These are phyloP conservation scores for Boletus semigastroideus DNA, from an alignment of 1,284 basidiomycete species.

Conservation along the genomic window DNA sequence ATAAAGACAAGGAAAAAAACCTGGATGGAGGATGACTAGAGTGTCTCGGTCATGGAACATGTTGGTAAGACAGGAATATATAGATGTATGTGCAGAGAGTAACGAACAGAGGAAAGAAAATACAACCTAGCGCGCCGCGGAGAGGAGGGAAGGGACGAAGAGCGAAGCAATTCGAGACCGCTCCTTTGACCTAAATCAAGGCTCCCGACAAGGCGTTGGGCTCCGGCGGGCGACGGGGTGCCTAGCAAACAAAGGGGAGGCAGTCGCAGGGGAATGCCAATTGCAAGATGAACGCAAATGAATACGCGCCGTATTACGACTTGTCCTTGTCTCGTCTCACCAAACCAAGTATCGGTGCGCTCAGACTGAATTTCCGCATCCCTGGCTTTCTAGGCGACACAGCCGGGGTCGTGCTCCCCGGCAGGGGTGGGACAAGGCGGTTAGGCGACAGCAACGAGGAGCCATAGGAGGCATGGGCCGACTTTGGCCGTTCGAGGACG, in stretches of 20 bases:
- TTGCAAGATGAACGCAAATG: neutral
- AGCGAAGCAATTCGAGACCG: too few species aligned
- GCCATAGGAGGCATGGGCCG: conserved; percentile 26
- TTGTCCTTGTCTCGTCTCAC: conserved; percentile 47
- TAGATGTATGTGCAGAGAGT: conserved; percentile 5
- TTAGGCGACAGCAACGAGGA: conserved; percentile 12
- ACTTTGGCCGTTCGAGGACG: conserved; percentile 24
- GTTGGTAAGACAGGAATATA: too few species aligned
- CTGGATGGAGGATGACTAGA: too few species aligned
- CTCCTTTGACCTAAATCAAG: neutral
- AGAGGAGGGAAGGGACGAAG: too few species aligned
- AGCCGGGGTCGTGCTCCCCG: conserved; percentile 19
- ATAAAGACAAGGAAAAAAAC: conserved; percentile 3
- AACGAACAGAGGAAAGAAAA: neutral
- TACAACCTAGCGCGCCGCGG: too few species aligned
- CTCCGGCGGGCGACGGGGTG: neutral
- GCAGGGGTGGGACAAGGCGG: conserved; percentile 20
- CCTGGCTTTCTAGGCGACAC: conserved; percentile 41
- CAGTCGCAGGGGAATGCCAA: neutral
- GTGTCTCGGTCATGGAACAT: too few species aligned
- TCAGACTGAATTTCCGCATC: conserved; percentile 68
- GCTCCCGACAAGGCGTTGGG: neutral
- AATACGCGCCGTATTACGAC: conserved; percentile 12
- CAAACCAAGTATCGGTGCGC: conserved; percentile 59
- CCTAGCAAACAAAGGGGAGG: too few species aligned